phyloP scores from a whole-genome alignment of 495 filamentous ascomycete genomes.

The Xylaria flabelliformis region DNA sequence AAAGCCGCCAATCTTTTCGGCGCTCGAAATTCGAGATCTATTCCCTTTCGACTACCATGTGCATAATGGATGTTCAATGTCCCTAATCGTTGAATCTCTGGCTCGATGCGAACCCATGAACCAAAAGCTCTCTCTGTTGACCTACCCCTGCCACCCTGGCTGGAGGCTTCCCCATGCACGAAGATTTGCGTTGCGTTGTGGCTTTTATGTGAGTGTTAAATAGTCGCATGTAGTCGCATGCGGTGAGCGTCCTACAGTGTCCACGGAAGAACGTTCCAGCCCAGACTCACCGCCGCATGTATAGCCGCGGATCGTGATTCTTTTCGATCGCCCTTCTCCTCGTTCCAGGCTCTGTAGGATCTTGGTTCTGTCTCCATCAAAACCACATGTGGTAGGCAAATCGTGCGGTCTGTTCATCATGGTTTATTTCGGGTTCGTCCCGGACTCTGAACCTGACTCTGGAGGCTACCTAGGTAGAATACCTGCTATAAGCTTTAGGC shows the following conservation, averaged over 20 bases:
- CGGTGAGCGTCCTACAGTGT: conserved; percentile 19
- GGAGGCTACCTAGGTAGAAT: not conserved
- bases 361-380: conserved; percentile 16
- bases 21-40: conserved; percentile 21
- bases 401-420: not conserved
- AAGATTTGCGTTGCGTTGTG: not conserved
- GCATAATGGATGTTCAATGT: conserved; percentile 24
- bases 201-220: not conserved
- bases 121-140: conserved; percentile 1
- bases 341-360: conserved; percentile 21
- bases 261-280: not conserved
- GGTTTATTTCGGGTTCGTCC: not conserved
- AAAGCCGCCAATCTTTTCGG: conserved; percentile 13
- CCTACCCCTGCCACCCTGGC: not conserved
- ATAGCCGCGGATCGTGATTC: conserved; percentile 21
- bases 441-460: not conserved
- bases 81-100: not conserved
- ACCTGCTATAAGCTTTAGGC: not conserved
- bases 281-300: conserved; percentile 23
- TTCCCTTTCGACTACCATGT: conserved; percentile 23
- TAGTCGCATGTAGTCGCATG: not conserved
- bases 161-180: conserved; percentile 1
- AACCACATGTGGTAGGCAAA: not conserved
- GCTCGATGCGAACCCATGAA: conserved; percentile 20
- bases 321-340: conserved; percentile 6